phyloP scores from a whole-genome alignment of 257 asterid genomes.

The Fraxinus excelsior region DNA sequence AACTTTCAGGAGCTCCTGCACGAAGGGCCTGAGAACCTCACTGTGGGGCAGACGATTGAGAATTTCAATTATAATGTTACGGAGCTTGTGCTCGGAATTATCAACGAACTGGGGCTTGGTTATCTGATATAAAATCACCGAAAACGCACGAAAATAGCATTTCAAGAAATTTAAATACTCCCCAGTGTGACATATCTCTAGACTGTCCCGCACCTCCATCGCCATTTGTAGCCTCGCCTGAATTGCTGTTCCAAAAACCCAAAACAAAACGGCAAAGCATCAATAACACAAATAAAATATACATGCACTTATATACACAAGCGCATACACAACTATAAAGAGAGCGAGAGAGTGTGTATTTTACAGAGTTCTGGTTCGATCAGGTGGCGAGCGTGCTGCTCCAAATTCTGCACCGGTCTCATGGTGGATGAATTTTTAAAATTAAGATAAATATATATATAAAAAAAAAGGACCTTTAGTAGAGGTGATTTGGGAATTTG shows the following conservation, averaged over 20 bases:
- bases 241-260: conserved; percentile 58
- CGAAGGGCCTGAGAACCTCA: conserved; percentile 94
- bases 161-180: conserved; percentile 90
- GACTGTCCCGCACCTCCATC: conserved; percentile 97
- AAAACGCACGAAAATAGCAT: conserved; percentile 91
- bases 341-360: conserved; percentile 15
- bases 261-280: neutral
- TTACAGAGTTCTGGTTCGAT: conserved; percentile 77
- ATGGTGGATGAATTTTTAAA: conserved; percentile 37
- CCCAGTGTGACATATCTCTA: conserved; percentile 99
- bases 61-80: conserved; percentile 84
- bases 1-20: conserved; percentile 91
- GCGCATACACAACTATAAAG: neutral
- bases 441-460: too few species aligned
- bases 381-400: conserved; percentile 85
- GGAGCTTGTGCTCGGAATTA: conserved; percentile 88
- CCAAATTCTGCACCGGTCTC: conserved; percentile 97
- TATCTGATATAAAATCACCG: conserved; percentile 63
- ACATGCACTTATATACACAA: neutral
- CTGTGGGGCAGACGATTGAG: conserved; percentile 98
- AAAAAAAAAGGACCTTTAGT: neutral
- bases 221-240: conserved; percentile 90
- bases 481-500: neutral
- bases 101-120: conserved; percentile 91
- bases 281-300: conserved; percentile 13